These are phyloP conservation scores for Colletotrichum sp. DNA, from an alignment of 2,329 filamentous ascomycete genomes.

Conservation along the genomic window DNA sequence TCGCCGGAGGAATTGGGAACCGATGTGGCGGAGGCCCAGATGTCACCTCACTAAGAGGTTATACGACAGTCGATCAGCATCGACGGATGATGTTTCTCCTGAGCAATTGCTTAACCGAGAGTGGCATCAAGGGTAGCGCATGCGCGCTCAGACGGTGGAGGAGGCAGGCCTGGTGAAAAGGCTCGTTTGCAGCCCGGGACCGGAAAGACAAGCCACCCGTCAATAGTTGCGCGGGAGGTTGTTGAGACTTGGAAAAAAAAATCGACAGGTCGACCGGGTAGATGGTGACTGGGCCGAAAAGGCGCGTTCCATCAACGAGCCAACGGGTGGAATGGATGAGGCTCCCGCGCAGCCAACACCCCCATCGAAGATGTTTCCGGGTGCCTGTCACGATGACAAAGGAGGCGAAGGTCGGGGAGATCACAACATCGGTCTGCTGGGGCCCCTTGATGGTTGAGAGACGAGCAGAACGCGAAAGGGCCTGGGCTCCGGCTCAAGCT, in stretches of 20 bases:
- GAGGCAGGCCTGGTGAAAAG: not conserved
- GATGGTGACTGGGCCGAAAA: not conserved
- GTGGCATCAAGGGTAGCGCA: conserved; percentile 1
- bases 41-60: conserved; percentile 1
- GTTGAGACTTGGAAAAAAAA: not conserved
- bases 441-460: not conserved
- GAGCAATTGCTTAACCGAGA: conserved; percentile 20
- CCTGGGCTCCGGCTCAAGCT: not conserved
- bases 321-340: not conserved
- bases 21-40: not conserved
- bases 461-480: not conserved
- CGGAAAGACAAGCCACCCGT: conserved; percentile 15
- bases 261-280: not conserved
- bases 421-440: not conserved
- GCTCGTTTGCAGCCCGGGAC: not conserved
- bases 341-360: not conserved
- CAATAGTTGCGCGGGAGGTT: conserved; percentile 7
- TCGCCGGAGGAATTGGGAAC: not conserved
- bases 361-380: not conserved
- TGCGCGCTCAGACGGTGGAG: conserved; percentile 16
- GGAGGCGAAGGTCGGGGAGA: not conserved
- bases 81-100: not conserved
- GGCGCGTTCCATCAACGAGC: not conserved
- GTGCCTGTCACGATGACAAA: not conserved
- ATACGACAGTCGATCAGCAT: conserved; percentile 2